Evolutionary conservation across 768 basidiomycete species (phyloP), one percentile per base, ranked within the genome.

Genomic region (Rubroboletus pulcherrimus): DNA sequence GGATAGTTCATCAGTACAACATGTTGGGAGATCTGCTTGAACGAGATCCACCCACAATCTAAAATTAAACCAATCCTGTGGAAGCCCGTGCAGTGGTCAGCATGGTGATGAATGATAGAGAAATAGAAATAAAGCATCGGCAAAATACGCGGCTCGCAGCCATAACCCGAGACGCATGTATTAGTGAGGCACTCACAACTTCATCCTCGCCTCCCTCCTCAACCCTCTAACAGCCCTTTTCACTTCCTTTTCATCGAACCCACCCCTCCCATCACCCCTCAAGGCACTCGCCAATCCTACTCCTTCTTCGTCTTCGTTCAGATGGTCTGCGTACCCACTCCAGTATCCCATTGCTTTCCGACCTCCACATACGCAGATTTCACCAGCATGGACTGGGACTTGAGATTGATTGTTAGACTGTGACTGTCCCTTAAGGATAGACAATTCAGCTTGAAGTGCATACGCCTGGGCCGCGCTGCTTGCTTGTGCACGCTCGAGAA

Each of bases 391-490:
- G 2, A 58, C 60, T 1, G 42, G 62, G 31, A 11, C 52, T 9
- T 45, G 59, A 10, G 56, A 51, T 5, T 40, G 58, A 11, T 51
- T 40, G 8, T 60, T 63, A 15, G 59, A 63, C 46, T 69, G 70
- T 56, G 57, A 62, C 47, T 78, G 78, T 12, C 74, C 71, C 41
- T 87, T 82, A 31, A 93, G 74, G 29, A 89, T 75, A 12, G 83
- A 77, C 4, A 91, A 75, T 65, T 93, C 89, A 2, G 90, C 91
- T 71, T 93, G 91, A 1, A 94, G 74, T 0, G 92, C 91, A 63
- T 93, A 91, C 2, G 93, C 75, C 63, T 93, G 92, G 1, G 90
- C 86, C 0, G 91, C 89, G 1, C 87, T 79, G 9, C 85, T 83
- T 2, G 86, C 83, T 62, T 93, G 92, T 0, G 89, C 80, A 39